Base-by-base conservation (phyloP, 805 yeast genomes). In the Yamadazyma laniorum region DNA sequence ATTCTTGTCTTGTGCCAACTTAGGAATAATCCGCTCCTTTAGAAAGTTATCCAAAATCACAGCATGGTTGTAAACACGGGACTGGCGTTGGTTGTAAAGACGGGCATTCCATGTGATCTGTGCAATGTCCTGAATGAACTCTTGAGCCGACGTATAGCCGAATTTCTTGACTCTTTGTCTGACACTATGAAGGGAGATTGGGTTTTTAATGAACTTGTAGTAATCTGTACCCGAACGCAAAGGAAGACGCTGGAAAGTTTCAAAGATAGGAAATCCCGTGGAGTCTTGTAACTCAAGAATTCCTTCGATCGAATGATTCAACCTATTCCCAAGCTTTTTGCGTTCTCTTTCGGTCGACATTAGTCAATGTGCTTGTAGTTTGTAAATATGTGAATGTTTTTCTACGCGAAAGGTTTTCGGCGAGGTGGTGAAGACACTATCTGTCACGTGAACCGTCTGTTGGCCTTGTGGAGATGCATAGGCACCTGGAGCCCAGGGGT, bases 41-140 rank as follows among this genome's bases (percentile, higher is more conserved):
- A 82, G 55, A 53, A 60, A 79, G 29, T 67, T 58, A 50, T 82
- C 82, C 45, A 82, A 59, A 16, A 79, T 65, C 14, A 70, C 66
- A 3, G 89, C 96, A 50, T 83, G 85, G 17, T 70, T 69, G 60
- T 83, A 85, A 37, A 85, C 82, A 13, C 67, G 66, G 1, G 89
- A 78, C 11, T 73, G 80, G 45, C 79, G 80, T 41, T 79, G 80
- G 60, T 91, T 91, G 61, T 82, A 91, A 32, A 82, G 76, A 43
- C 86, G 77, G 3, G 97, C 96, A 55, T 91, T 91, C 89, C 95
- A 87, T 1, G 87, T 76, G 36, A 91, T 84, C 58, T 86, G 95
- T 0, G 83, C 87, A 42, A 90, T 56, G 58, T 90, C 96, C 40
- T 68, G 74, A 25, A 90, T 64, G 58, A 87, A 89, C 31, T 79